Conservation (phyloP, 148 eudicot genomes). For the Simmondsia chinensis region DNA sequence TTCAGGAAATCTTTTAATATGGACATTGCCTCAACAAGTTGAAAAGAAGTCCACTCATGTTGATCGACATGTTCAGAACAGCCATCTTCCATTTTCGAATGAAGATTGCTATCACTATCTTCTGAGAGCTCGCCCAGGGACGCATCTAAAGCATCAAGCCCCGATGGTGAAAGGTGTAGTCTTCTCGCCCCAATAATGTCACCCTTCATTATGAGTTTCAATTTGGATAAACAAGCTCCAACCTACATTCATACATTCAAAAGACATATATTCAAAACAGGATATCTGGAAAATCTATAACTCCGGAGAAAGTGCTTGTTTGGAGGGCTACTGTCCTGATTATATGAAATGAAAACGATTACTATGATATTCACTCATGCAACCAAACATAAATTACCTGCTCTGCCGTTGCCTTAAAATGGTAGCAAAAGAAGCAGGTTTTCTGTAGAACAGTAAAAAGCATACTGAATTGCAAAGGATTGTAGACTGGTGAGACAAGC, state of each 20-base stretch:
- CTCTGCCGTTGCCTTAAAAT: constrained; percentile 30
- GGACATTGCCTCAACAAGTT: constrained; percentile 58
- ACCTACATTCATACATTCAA: constrained; percentile 34
- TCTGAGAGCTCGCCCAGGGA: constrained; percentile 12
- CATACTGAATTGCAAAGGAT: constrained; percentile 60
- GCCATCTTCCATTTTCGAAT: constrained; percentile 7
- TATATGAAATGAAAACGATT: neutral
- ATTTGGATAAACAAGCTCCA: constrained; percentile 35
- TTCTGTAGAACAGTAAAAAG: constrained; percentile 42
- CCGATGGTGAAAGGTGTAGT: constrained; percentile 13
- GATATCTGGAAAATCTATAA: neutral
- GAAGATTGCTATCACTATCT: constrained; percentile 34
- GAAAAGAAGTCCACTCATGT: constrained; percentile 62
- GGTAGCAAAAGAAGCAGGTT: constrained; percentile 68
- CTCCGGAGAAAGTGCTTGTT: too few relatives aligned
- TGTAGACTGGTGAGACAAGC: constrained; percentile 52
- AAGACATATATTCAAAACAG: neutral
- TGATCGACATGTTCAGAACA: constrained; percentile 13
- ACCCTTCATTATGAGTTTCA: constrained; percentile 55
- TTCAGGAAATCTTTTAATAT: constrained; percentile 43
- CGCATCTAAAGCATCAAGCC: neutral
- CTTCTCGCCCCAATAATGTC: constrained; percentile 65
- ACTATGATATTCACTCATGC: neutral
- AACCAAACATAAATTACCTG: constrained; percentile 28
- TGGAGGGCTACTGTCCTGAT: too few relatives aligned